A percentile compares a stretch with the other conserved stretches of the same genome.
These are phyloP conservation scores for Hericium alpestre DNA, from an alignment of 768 basidiomycete species.

Conservation along the genomic window DNA sequence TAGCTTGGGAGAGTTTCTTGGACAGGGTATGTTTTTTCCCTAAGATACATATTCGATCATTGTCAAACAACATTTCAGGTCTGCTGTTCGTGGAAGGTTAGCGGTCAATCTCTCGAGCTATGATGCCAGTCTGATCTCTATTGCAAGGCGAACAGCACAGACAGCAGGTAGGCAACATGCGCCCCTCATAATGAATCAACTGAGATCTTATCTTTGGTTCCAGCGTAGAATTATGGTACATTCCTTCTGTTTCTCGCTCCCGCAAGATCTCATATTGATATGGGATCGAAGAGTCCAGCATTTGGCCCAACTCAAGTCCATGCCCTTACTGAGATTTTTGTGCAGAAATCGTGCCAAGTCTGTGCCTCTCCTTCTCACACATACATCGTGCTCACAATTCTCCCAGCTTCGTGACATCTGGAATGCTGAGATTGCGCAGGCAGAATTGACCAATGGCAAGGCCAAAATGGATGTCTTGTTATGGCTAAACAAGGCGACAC, in stretches of 20 bases:
- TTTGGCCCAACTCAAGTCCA: slow-evolving; percentile 3
- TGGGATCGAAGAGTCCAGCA: background rate
- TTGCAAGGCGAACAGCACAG: background rate
- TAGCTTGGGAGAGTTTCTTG: background rate
- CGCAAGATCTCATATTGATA: background rate
- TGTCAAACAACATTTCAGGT: background rate
- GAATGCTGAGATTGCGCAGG: slow-evolving; percentile 7
- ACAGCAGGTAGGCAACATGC: background rate
- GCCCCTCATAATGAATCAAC: no score
- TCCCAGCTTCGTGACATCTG: slow-evolving; percentile 21
- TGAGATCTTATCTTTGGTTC: no score
- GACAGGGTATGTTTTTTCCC: background rate
- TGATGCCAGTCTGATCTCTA: no score
- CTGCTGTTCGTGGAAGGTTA: slow-evolving; percentile 2
- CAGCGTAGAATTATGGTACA: slow-evolving; percentile 2
- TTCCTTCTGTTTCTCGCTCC: no score
- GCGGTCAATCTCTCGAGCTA: no score
- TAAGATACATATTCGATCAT: background rate
- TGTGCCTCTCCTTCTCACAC: background rate
- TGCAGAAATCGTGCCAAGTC: background rate
- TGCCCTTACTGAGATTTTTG: background rate
- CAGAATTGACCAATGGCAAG: slow-evolving; percentile 5
- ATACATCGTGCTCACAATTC: background rate
- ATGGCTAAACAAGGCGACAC: slow-evolving; percentile 15
- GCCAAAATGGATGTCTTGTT: slow-evolving; percentile 5